Conservation (phyloP, 1,284 basidiomycete genomes). For the Ustilago vetiveriae region DNA sequence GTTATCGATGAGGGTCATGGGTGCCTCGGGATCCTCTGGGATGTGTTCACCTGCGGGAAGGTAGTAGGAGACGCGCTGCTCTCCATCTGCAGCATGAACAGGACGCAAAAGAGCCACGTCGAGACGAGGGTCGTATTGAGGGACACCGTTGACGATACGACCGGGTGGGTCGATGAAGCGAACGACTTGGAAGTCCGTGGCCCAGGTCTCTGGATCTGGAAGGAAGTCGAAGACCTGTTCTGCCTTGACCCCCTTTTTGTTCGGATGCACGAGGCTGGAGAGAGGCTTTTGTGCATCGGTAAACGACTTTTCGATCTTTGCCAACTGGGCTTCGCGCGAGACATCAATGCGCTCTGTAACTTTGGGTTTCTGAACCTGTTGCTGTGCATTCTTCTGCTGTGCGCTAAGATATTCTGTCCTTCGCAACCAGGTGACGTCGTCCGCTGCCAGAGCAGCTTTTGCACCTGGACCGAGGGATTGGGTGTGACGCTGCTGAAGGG, state of each 20-base stretch:
- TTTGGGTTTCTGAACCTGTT: slow-evolving; percentile 41
- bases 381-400: slow-evolving; percentile 53
- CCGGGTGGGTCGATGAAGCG: slow-evolving; percentile 63
- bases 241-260: slow-evolving; percentile 59
- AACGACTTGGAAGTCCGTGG: slow-evolving; percentile 62
- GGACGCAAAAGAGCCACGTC: slow-evolving; percentile 59
- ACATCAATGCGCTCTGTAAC: slow-evolving; percentile 50
- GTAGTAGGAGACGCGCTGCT: slow-evolving; percentile 62
- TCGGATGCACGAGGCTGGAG: slow-evolving; percentile 53
- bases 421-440: slow-evolving; percentile 64
- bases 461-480: slow-evolving; percentile 46
- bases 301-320: slow-evolving; percentile 62
- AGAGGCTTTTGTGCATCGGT: slow-evolving; percentile 53
- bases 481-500: slow-evolving; percentile 45
- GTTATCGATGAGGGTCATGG: slow-evolving; percentile 35
- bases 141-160: slow-evolving; percentile 44
- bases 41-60: slow-evolving; percentile 56
- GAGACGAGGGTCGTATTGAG: slow-evolving; percentile 55
- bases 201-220: slow-evolving; percentile 66
- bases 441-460: slow-evolving; percentile 42
- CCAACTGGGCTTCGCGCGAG: slow-evolving; percentile 56
- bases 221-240: slow-evolving; percentile 61
- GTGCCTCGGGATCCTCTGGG: slow-evolving; percentile 39
- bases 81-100: slow-evolving; percentile 47
- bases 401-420: slow-evolving; percentile 64